phyloP scores from a whole-genome alignment of 2,329 filamentous ascomycete genomes.

The Xylariaceae sp. region DNA sequence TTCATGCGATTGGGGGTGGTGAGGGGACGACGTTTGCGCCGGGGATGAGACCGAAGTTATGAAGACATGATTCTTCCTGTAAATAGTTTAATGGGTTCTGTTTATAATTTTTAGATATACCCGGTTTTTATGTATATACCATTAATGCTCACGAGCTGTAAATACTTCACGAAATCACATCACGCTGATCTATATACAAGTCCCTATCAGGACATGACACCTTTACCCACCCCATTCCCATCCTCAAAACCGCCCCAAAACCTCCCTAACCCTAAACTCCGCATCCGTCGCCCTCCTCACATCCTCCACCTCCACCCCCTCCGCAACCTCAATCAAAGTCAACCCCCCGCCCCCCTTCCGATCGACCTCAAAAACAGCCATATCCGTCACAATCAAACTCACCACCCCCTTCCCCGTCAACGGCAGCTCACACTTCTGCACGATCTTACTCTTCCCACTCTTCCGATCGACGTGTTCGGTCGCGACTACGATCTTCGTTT shows the following conservation, averaged over 20 bases:
- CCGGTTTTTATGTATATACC: no score
- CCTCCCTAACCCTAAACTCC: slow-evolving; percentile 56
- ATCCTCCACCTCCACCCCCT: slow-evolving; percentile 62
- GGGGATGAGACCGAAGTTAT: slow-evolving; percentile 41
- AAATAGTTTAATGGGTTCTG: no score
- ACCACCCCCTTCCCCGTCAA: slow-evolving; percentile 63
- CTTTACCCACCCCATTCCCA: no score
- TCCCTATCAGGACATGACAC: background rate
- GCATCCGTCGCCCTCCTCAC: slow-evolving; percentile 66
- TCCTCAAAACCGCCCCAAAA: slow-evolving; percentile 44
- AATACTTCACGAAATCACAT: no score
- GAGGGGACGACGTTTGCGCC: slow-evolving; percentile 53
- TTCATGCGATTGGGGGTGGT: slow-evolving; percentile 39
- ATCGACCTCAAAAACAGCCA: slow-evolving; percentile 68
- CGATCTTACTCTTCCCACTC: slow-evolving; percentile 62
- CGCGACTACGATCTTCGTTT: slow-evolving; percentile 66
- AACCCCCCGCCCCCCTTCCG: slow-evolving; percentile 51
- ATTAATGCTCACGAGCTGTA: no score
- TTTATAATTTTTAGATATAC: no score
- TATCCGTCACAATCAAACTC: slow-evolving; percentile 67
- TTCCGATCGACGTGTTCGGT: slow-evolving; percentile 63
- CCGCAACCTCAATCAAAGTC: slow-evolving; percentile 65
- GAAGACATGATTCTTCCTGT: no score
- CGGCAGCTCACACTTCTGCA: slow-evolving; percentile 58
- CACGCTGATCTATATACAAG: background rate